Evolutionary conservation across 345 rosid genomes (phyloP), one percentile per base, ranked within the genome.

Genomic region (Dimocarpus longan): DNA sequence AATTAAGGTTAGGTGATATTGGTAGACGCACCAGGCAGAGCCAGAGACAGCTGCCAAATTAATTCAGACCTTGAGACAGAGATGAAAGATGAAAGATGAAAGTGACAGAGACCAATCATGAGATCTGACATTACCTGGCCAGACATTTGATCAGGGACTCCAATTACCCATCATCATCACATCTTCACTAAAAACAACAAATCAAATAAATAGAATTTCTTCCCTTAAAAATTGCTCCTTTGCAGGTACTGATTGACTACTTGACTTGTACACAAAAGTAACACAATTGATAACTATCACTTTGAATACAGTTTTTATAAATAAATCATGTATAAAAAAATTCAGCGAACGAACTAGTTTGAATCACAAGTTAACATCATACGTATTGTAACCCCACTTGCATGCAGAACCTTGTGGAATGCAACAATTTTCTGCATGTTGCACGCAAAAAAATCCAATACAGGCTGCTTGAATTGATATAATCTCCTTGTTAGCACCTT

Each of bases 21-120:
- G 70, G 44, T 26, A 75, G 66, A 63, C 12, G 77, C 68, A 74
- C 52, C 66, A 59, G 67, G 68, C 71, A 65, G 63, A 2, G 76
- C 21, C 43, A 52, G 54, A 59, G 68, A 48, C 78, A 65, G 63
- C 62, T 48, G 78, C 78, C 78, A 75, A 66, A 75, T 18, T 65
- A n/a, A 46, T 22, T 18, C 62, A n/a, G 66, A 62, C 13, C 12
- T 46, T 64, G 70, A 6, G 15, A 8, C 26, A 16, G 24, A 64
- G 42, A 26, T 46, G 64, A 37, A 42, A 50, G 54, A n/a, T n/a
- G 57, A 46, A 44, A 22, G 10, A 32, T 13, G 64, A 37, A 42
- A 50, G 54, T 59, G 70, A 66, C 69, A 67, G 28, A 12, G 82
- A 26, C 85, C 80, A 82, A 75, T 79, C 70, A 75, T 82, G 44